phyloP scores from a whole-genome alignment of 495 filamentous ascomycete species.

The Entonaema liquescens region DNA sequence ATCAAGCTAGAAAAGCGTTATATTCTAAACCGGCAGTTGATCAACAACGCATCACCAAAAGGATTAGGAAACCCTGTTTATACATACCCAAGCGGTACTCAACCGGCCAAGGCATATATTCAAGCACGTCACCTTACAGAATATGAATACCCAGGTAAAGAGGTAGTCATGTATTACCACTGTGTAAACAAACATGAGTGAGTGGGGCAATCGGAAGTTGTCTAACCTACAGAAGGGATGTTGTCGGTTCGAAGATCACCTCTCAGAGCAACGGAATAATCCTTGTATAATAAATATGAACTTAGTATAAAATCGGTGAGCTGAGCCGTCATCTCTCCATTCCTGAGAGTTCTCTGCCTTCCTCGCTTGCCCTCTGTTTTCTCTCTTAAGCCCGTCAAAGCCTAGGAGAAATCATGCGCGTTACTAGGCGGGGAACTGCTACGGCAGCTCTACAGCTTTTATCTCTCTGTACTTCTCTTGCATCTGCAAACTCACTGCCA shows the following conservation, averaged over 20 bases:
- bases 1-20: constrained; percentile 1
- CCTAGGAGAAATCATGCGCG: constrained; percentile 23
- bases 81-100: not conserved
- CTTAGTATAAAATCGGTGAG: not conserved
- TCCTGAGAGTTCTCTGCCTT: not conserved
- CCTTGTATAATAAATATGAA: not conserved
- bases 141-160: too few species aligned
- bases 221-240: too few species aligned
- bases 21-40: constrained; percentile 19
- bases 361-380: not conserved
- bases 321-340: not conserved
- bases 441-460: constrained; percentile 34
- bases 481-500: constrained; percentile 35
- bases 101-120: too few species aligned
- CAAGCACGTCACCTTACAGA: constrained; percentile 28
- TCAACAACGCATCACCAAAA: constrained; percentile 5
- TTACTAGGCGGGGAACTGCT: constrained; percentile 9
- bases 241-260: too few species aligned
- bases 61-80: constrained; percentile 1
- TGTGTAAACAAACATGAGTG: not conserved
- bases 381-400: not conserved
- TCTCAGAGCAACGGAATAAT: too few species aligned
- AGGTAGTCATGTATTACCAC: not conserved
- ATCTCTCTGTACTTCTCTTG: constrained; percentile 47
- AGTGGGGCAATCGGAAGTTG: not conserved